Conservation (phyloP, 2,329 filamentous ascomycete genomes). For the Magnaporthiopsis incrustans region DNA sequence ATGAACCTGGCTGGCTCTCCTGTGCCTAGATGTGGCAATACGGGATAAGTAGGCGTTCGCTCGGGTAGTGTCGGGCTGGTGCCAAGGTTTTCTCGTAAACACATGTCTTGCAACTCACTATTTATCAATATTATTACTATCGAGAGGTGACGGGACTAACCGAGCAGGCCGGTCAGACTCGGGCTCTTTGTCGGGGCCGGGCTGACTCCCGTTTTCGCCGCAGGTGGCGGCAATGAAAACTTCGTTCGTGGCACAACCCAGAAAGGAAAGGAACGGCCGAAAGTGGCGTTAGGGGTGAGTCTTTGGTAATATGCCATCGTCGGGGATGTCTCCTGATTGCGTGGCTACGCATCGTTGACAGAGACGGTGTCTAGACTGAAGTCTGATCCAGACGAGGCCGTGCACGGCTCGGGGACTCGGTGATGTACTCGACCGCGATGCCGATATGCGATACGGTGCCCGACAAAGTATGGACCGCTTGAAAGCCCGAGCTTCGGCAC, state of each 20-base stretch:
- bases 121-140: rapidly evolving
- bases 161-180: neutral
- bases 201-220: neutral
- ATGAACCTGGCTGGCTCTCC: neutral
- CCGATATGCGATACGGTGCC: too few species aligned
- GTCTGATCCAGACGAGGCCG: too few species aligned
- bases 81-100: neutral
- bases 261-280: neutral
- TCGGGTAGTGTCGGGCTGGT: neutral
- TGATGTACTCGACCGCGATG: too few species aligned
- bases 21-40: neutral
- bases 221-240: neutral
- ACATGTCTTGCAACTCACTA: neutral
- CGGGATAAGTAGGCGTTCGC: neutral
- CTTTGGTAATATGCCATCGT: neutral
- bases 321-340: too few species aligned
- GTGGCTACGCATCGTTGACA: too few species aligned
- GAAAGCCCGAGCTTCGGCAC: too few species aligned
- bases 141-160: neutral
- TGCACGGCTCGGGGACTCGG: too few species aligned
- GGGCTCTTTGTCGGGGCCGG: neutral
- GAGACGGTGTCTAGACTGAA: too few species aligned
- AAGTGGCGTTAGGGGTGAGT: neutral
- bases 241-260: neutral
- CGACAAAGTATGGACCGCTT: too few species aligned